A percentile compares a stretch with the other conserved stretches of the same genome.
Evolutionary conservation across 164 flowering plant species (phyloP).

Genomic region (Euptelea pleiosperma): DNA sequence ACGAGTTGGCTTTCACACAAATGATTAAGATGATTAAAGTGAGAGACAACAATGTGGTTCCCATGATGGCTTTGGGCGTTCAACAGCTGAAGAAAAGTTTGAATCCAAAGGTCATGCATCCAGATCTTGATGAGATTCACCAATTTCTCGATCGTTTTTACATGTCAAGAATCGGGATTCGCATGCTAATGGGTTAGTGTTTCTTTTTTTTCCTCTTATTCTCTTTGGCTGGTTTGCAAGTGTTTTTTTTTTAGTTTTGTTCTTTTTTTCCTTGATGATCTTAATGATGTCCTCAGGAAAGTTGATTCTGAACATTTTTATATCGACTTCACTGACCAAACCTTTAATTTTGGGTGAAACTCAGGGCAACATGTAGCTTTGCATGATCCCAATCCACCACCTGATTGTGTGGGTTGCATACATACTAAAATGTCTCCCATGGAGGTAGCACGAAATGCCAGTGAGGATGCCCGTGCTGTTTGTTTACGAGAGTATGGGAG

Average conservation of each 20-base stretch:
- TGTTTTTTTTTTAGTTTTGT: neutral
- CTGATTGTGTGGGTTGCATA: slow-evolving; percentile 75
- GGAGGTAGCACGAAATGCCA: slow-evolving; percentile 68
- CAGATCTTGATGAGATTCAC: slow-evolving; percentile 69
- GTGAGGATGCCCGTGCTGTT: slow-evolving; percentile 85
- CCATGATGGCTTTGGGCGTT: slow-evolving; percentile 95
- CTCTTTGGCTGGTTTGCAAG: neutral
- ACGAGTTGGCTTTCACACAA: slow-evolving; percentile 77
- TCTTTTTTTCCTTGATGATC: neutral
- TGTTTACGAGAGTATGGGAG: slow-evolving; percentile 83
- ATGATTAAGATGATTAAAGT: slow-evolving; percentile 94
- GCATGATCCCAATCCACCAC: slow-evolving; percentile 85
- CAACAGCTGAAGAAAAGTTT: slow-evolving; percentile 87
- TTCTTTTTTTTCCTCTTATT: slow-evolving; percentile 7
- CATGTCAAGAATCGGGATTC: slow-evolving; percentile 94
- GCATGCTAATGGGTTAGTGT: slow-evolving; percentile 89
- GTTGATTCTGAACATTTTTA: neutral
- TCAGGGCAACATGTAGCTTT: slow-evolving; percentile 97
- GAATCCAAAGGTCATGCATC: slow-evolving; percentile 35
- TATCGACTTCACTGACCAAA: slow-evolving; percentile 6
- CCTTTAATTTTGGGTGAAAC: slow-evolving; percentile 19
- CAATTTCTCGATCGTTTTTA: slow-evolving; percentile 94
- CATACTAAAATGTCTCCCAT: slow-evolving; percentile 88
- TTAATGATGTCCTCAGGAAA: neutral
- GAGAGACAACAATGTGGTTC: slow-evolving; percentile 92